Base-by-base conservation (phyloP, 352 stramenopile species). In the Phytophthora tentaculata region DNA sequence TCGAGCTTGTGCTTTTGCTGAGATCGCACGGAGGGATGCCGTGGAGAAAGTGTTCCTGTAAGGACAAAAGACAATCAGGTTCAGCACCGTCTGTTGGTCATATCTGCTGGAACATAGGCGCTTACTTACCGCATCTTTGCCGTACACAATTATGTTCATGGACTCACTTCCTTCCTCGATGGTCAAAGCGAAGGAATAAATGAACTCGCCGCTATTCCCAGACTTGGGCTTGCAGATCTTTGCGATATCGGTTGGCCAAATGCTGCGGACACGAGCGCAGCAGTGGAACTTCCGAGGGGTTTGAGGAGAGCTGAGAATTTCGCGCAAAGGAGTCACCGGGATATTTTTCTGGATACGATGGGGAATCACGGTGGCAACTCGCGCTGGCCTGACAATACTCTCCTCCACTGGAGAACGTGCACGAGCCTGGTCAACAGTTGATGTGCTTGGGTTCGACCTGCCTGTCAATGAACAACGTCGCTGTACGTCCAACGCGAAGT, bases 111-210 rank as follows among this genome's bases (percentile, higher is more conserved):
- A 5, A 48, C 16, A 16, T 20, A 26, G 16, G 6, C 23, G 7
- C 32, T 60, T 5, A 75, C 82, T 65, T 76, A 94, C 86, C 67
- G 83, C 86, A 47, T 94, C 84, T 47, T 78, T 79, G 22, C 84
- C 84, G 61, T 92, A 80, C 5, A 89, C 73, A 68, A 92, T 92
- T 37, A 83, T 74, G 44, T 90, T 85, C 20, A 94, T 65, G 35
- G 73, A 67, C 13, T 79, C 80, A 0, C 59, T 75, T 32, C 44
- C 62, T 28, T 94, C 84, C 62, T 85, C 62, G 16, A 92, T 45
- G n/a, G 67, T 76, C 48, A 91, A 47, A 6, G 78, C 83, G 22
- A 94, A 94, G 5, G 81, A 90, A 61, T 92, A 94, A 16, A 92
- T 62, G 49, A 76, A 91, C n/a, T 64, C 68, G 10, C 52, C 17